Conservation (phyloP, 192 early-diverging fungal genomes). For the Lobulomyces angularis region DNA sequence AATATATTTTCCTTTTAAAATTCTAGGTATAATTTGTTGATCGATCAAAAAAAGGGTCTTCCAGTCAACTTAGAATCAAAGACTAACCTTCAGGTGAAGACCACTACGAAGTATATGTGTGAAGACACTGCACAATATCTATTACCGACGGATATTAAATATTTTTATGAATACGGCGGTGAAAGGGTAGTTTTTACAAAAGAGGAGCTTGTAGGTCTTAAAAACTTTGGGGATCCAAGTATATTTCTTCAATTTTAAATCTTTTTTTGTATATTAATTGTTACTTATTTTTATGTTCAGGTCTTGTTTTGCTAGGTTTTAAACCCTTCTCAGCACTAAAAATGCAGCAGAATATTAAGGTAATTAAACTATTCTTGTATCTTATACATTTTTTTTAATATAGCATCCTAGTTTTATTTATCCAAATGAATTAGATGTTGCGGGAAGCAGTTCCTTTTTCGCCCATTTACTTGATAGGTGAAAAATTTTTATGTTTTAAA, state of each 20-base stretch:
- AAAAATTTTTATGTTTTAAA: too few relatives aligned
- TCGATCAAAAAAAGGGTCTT: constrained; percentile 33
- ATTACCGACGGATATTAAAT: constrained; percentile 47
- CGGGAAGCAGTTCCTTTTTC: constrained; percentile 61
- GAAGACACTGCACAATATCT: constrained; percentile 22
- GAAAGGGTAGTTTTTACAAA: constrained; percentile 60
- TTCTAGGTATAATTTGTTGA: constrained; percentile 38
- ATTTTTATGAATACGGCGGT: constrained; percentile 57
- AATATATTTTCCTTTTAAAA: constrained; percentile 1
- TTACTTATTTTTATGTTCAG: constrained; percentile 21
- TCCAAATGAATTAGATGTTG: constrained; percentile 22
- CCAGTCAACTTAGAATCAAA: constrained; percentile 34
- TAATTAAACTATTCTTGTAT: constrained; percentile 59
- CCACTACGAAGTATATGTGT: constrained; percentile 48
- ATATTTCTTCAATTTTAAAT: constrained; percentile 7
- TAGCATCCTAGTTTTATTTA: background rate
- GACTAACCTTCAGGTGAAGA: constrained; percentile 38
- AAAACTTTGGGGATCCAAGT: constrained; percentile 50
- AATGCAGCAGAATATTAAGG: constrained; percentile 47
- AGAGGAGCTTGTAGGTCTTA: constrained; percentile 51
- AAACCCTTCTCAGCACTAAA: constrained; percentile 32
- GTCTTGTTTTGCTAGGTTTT: constrained; percentile 60
- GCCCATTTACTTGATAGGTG: constrained; percentile 45
- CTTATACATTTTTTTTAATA: background rate
- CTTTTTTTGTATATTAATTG: background rate